Conservation (phyloP, 805 yeast genomes). For the Vanderwaltozyma verrucispora region DNA sequence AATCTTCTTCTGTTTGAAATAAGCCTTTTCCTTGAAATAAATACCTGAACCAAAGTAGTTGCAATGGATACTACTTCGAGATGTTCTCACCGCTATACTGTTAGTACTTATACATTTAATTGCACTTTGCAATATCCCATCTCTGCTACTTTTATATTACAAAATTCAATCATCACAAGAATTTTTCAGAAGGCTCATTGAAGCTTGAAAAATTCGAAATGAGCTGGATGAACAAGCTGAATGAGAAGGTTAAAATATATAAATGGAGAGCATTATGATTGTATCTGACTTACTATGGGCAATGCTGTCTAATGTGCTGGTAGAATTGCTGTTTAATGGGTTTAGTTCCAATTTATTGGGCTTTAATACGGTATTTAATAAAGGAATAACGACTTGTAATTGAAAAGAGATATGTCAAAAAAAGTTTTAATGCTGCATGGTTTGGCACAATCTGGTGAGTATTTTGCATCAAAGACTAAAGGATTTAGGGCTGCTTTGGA, state of each 20-base stretch:
- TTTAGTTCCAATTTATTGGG: background rate
- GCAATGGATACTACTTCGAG: no score
- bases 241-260: background rate
- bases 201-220: background rate
- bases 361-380: no score
- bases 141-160: no score
- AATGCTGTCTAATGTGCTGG: background rate
- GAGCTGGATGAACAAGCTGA: background rate
- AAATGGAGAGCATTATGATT: background rate
- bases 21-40: no score
- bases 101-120: no score
- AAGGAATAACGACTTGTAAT: no score
- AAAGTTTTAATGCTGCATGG: constrained; percentile 84
- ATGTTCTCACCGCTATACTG: no score
- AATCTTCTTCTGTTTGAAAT: no score
- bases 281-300: no score
- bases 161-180: no score
- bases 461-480: constrained; percentile 75
- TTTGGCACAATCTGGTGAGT: constrained; percentile 69
- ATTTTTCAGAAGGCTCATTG: background rate
- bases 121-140: no score
- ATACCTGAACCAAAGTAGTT: no score
- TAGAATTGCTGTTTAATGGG: background rate
- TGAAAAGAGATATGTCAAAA: constrained; percentile 14
- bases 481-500: constrained; percentile 67